Percentiles rank a stretch among this genome's conserved stretches.
These are phyloP conservation scores for Cicer arietinum DNA, from an alignment of 306 rosid species.

Conservation along the genomic window DNA sequence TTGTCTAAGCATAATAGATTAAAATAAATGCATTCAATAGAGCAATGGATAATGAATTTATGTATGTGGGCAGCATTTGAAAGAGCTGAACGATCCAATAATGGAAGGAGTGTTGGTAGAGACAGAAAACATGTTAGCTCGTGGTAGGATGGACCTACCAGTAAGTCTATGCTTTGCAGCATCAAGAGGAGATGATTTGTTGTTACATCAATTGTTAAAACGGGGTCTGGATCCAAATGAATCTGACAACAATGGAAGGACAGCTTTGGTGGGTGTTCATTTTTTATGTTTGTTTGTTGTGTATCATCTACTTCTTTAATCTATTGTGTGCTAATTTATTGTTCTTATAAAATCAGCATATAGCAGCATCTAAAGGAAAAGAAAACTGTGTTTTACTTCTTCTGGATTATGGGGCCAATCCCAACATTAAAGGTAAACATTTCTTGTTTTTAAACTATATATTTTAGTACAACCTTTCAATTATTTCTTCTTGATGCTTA, in stretches of 20 bases:
- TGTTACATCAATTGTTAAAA: conserved; percentile 77
- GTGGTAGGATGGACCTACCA: conserved; percentile 85
- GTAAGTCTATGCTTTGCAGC: conserved; percentile 88
- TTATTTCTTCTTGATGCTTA: background rate
- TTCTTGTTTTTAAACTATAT: conserved; percentile 3
- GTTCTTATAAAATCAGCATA: conserved; percentile 61
- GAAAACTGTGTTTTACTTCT: conserved; percentile 74
- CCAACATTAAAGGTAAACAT: conserved; percentile 76
- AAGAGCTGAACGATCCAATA: conserved; percentile 68
- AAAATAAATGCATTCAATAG: background rate
- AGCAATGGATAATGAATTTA: conserved; percentile 7
- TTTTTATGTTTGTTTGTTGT: background rate
- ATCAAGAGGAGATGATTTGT: conserved; percentile 77
- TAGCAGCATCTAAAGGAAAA: conserved; percentile 75
- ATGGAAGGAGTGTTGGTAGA: conserved; percentile 85
- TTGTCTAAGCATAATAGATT: no score
- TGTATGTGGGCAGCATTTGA: conserved; percentile 67
- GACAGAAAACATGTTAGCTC: conserved; percentile 86
- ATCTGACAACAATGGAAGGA: conserved; percentile 73
- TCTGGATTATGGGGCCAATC: conserved; percentile 73
- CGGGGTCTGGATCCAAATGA: conserved; percentile 82
- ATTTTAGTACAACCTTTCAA: background rate
- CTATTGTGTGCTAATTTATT: background rate
- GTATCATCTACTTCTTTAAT: background rate
- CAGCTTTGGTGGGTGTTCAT: conserved; percentile 72